Percentiles rank a stretch among this genome's conserved stretches.
These are phyloP conservation scores for Boletus sp. DNA, from an alignment of 768 basidiomycete genomes.

Conservation along the genomic window DNA sequence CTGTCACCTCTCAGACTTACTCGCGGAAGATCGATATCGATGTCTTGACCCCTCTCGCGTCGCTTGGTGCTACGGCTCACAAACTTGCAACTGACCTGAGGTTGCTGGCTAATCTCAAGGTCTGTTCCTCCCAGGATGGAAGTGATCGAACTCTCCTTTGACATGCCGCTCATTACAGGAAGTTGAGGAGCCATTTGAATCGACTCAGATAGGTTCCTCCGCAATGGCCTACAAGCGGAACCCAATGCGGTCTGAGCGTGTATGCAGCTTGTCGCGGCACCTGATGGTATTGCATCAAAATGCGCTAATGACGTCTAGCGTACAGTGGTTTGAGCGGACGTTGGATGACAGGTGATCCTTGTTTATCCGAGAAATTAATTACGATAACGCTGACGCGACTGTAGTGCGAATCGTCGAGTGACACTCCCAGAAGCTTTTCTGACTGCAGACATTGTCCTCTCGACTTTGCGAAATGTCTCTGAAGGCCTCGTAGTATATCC, in stretches of 20 bases:
- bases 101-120: constrained; percentile 91
- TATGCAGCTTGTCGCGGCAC: constrained; percentile 95
- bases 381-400: constrained; percentile 5
- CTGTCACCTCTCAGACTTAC: constrained; percentile 98
- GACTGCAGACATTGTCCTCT: constrained; percentile 94
- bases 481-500: constrained; percentile 99
- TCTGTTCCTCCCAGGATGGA: constrained; percentile 20
- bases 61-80: constrained; percentile 92
- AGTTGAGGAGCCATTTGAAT: constrained; percentile 98
- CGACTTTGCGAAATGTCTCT: constrained; percentile 93
- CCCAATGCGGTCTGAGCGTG: constrained; percentile 97
- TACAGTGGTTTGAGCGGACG: constrained; percentile 99
- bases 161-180: constrained; percentile 48
- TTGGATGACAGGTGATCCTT: constrained; percentile 81
- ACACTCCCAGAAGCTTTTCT: constrained; percentile 96
- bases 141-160: neutral
- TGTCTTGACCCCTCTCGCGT: constrained; percentile 85
- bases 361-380: neutral
- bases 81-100: constrained; percentile 97
- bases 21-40: constrained; percentile 97
- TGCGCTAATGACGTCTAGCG: constrained; percentile 88
- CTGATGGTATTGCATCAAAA: constrained; percentile 96
- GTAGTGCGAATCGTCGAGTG: constrained; percentile 92
- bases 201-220: constrained; percentile 95
- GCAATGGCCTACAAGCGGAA: constrained; percentile 99